Base-by-base conservation (phyloP, 1,284 basidiomycete species). In the Malassezia sp. region DNA sequence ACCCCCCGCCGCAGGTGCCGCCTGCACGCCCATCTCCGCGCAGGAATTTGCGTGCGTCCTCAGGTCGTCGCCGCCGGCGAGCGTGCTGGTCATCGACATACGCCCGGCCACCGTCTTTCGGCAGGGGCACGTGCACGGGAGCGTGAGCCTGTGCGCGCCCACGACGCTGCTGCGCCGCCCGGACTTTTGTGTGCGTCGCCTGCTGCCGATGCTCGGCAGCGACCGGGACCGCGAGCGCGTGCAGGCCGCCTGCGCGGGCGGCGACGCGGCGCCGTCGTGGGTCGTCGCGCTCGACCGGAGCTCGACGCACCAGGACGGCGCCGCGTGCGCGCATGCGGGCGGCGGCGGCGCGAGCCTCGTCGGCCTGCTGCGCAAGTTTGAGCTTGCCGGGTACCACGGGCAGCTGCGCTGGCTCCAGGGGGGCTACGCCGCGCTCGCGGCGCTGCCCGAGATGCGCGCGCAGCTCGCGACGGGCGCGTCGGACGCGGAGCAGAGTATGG, bases 131-230 rank as follows among this genome's bases (percentile, higher is more conserved):
- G 45, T 70, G 21, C 35, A 33, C 9, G 54, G 73, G 32, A 82
- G 89, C n/a, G 75, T 93, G 53, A 87, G 86, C 32, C 78, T 96
- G 47, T 86, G 85, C 36, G 84, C 93, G 4, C 90, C 90, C 0
- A 89, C 88, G 4, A 96, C 90, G 0, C 79, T 96, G 21, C 81
- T 97, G 20, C 62, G 61, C 40, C 57, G 67, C n/a, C 50, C 60
- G 0, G 64, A 58, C 15, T 57, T 70, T 30, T 63, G 60, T 1
- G 52, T 70, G 6, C 59, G 67, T 6, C 57, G 60, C 18, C 55
- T 70, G 36, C 59, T 64, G 40, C 61, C 66, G 35, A 62, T 70
- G 60, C 50, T 70, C 9, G 45, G 49, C n/a, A 24, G 46, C 9
- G 49, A 36, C 8, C 57, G 61, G 38, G 39, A 34, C 20, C 18